Conservation (phyloP, 2,329 filamentous ascomycete genomes). For the Zarea fungicola region DNA sequence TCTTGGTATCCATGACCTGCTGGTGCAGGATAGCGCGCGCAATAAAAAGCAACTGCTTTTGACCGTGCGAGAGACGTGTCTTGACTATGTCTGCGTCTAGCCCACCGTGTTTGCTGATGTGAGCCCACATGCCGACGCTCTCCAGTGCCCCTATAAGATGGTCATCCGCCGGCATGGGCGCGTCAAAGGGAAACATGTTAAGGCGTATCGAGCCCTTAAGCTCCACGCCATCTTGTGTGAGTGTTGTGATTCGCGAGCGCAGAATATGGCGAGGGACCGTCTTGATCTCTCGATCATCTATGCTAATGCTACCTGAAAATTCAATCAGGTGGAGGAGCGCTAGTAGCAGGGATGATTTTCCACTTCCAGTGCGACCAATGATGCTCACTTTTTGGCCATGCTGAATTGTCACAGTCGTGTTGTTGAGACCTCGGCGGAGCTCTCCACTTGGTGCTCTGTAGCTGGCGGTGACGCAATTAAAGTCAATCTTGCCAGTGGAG, state of each 20-base stretch:
- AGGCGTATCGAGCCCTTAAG: conserved; percentile 16
- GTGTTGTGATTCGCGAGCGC: conserved; percentile 24
- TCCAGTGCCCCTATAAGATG: conserved; percentile 13
- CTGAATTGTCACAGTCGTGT: conserved; percentile 14
- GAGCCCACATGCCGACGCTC: conserved; percentile 13
- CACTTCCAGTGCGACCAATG: conserved; percentile 19
- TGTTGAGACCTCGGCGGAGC: conserved; percentile 3
- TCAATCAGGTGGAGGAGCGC: conserved; percentile 12
- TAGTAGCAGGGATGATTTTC: conserved; percentile 11
- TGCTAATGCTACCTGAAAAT: conserved; percentile 20
- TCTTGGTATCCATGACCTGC: conserved; percentile 12
- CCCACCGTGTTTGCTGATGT: conserved; percentile 13
- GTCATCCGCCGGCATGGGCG: not conserved
- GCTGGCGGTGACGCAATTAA: conserved; percentile 8
- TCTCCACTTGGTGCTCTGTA: not conserved
- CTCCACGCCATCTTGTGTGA: conserved; percentile 25
- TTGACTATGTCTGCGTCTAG: conserved; percentile 14
- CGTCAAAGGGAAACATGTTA: conserved; percentile 12
- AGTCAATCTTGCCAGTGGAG: conserved; percentile 4
- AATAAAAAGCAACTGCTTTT: conserved; percentile 18
- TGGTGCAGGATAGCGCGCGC: conserved; percentile 18
- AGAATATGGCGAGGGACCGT: conserved; percentile 19
- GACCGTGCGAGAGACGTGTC: conserved; percentile 13
- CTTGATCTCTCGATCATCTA: conserved; percentile 26
- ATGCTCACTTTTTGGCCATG: conserved; percentile 19